These are phyloP conservation scores for Malassezia pachydermatis DNA, from an alignment of 1,284 basidiomycete genomes.

Conservation along the genomic window DNA sequence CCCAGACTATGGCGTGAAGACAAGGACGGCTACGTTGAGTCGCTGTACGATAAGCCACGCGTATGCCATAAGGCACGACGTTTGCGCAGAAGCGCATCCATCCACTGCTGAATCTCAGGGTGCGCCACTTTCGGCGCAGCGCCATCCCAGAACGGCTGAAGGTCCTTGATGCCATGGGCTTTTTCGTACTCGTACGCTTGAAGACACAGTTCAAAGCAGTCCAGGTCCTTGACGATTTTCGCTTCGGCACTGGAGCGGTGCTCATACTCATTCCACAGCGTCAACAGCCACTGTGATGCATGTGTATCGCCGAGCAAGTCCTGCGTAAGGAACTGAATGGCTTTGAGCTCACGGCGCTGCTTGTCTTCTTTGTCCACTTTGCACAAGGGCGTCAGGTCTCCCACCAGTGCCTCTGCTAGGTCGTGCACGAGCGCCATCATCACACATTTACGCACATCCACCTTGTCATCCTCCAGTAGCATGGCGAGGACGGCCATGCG, in stretches of 20 bases:
- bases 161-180: slow-evolving; percentile 28
- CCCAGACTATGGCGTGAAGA: no score
- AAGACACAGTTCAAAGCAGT: slow-evolving; percentile 81
- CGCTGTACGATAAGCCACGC: slow-evolving; percentile 8
- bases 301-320: slow-evolving; percentile 76
- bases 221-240: slow-evolving; percentile 87
- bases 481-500: slow-evolving; percentile 86
- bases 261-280: slow-evolving; percentile 90
- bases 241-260: slow-evolving; percentile 69
- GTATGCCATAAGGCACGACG: slow-evolving; percentile 8
- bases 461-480: slow-evolving; percentile 59
- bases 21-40: background rate
- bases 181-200: slow-evolving; percentile 53
- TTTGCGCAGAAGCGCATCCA: slow-evolving; percentile 7
- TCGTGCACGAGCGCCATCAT: slow-evolving; percentile 87
- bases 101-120: slow-evolving; percentile 28
- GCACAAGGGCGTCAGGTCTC: slow-evolving; percentile 84
- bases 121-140: slow-evolving; percentile 25
- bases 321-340: slow-evolving; percentile 63
- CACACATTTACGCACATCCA: slow-evolving; percentile 60
- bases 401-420: slow-evolving; percentile 90
- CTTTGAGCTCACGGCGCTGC: slow-evolving; percentile 67
- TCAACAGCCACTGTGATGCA: slow-evolving; percentile 65
- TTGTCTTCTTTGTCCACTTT: slow-evolving; percentile 75
- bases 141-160: slow-evolving; percentile 40